A percentile compares a stretch with the other conserved stretches of the same genome.
These are phyloP conservation scores for Malus fusca DNA, from an alignment of 306 rosid species.

Conservation along the genomic window DNA sequence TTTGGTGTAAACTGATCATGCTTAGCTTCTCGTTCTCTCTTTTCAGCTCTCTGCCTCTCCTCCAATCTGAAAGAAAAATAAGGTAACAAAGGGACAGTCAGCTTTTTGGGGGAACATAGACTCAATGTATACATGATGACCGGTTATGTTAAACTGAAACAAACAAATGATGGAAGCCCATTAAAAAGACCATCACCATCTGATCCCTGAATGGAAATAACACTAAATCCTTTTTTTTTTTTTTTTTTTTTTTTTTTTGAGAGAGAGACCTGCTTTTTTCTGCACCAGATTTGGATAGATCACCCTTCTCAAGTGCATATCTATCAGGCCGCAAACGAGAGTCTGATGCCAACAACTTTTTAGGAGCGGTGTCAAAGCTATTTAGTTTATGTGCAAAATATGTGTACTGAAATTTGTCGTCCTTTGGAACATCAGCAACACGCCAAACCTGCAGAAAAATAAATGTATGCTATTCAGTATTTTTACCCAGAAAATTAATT, in stretches of 20 bases:
- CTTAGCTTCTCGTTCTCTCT: constrained; percentile 58
- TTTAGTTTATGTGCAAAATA: constrained; percentile 83
- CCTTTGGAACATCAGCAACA: constrained; percentile 61
- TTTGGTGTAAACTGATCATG: constrained; percentile 49
- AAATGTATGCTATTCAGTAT: neutral
- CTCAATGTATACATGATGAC: neutral
- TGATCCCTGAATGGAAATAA: neutral
- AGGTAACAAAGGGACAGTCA: neutral
- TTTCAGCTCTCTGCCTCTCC: constrained; percentile 90
- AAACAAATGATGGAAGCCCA: neutral
- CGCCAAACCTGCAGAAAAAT: constrained; percentile 68
- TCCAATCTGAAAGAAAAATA: constrained; percentile 47
- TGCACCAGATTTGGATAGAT: constrained; percentile 74
- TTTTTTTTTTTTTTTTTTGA: too few species aligned
- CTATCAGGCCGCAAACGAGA: constrained; percentile 94
- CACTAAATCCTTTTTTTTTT: neutral
- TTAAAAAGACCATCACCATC: neutral
- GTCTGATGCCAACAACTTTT: constrained; percentile 71
- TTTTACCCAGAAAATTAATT: neutral
- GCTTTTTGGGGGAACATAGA: neutral
- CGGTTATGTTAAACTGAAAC: neutral
- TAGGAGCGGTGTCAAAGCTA: constrained; percentile 80
- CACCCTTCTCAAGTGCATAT: constrained; percentile 80
- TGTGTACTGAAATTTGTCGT: constrained; percentile 78
- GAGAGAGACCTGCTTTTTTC: constrained; percentile 66